Evolutionary conservation across 768 basidiomycete species (phyloP), one percentile per base, ranked within the genome.

Genomic region (Fomitopsis pulvina): DNA sequence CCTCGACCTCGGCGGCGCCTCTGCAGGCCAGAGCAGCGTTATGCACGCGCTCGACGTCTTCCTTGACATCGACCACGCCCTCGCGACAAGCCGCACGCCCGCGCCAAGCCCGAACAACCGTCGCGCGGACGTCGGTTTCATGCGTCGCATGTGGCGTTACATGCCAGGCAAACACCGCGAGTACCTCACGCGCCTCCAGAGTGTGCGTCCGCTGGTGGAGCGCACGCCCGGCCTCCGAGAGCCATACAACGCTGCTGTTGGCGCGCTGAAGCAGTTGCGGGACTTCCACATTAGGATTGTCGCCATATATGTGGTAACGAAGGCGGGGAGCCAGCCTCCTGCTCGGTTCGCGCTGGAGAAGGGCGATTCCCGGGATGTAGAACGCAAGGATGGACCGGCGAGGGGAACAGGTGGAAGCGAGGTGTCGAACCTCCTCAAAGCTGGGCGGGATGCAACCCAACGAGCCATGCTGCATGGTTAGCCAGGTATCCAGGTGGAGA

Each of bases 161-260:
- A 98, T 98, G 95, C 94, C 95, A 0, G 86, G 87, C 12, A 79
- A 78, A 47, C 95, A 97, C 68, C 83, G 89, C 38, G 81, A 85
- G 41, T 98, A 92, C 70, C 78, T 98, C 48, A 66, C 68, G 21
- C 78, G 82, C 58, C 76, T 98, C 30, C 81, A 70, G n/a, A 73
- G 81, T 20, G 60, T 91, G 45, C 80, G 88, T 21, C 75, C 80
- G 30, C 66, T 83, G 27, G 86, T 82, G 1, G 72, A 73, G 50
- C 63, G 67, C 38, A 80, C 74, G 12, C 78, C 83, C 5, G 70
- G 73, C 2, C 68, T 90, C 30, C 78, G 76, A 30, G 83, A 81
- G 37, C 76, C 87, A 26, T 99, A 94, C 65, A 87, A 99, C 63
- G 66, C 69, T 10, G 88, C 85, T 3, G 81, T 97, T 27, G 68